These are phyloP conservation scores for Cutaneotrichosporon dermatis DNA, from an alignment of 1,284 basidiomycete genomes.

Conservation along the genomic window DNA sequence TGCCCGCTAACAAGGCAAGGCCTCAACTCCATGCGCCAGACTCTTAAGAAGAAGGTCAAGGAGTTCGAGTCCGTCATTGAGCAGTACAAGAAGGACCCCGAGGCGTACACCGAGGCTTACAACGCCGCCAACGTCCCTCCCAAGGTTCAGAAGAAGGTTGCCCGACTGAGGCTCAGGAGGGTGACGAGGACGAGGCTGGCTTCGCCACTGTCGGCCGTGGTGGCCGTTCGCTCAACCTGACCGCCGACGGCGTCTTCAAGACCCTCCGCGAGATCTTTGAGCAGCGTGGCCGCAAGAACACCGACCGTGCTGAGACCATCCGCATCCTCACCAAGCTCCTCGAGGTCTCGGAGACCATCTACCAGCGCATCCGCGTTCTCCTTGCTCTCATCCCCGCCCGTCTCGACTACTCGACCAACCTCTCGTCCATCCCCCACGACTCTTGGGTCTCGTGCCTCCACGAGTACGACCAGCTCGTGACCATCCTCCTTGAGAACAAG, in stretches of 20 bases:
- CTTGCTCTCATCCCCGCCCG: constrained; percentile 89
- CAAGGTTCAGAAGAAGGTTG: constrained; percentile 53
- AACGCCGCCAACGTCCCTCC: constrained; percentile 54
- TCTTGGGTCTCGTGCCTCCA: constrained; percentile 82
- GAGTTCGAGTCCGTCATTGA: constrained; percentile 81
- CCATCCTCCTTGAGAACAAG: constrained; percentile 60
- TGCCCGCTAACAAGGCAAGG: constrained; percentile 91
- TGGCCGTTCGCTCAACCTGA: constrained; percentile 77
- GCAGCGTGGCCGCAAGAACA: constrained; percentile 97
- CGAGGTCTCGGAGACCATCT: constrained; percentile 74
- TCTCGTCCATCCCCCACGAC: constrained; percentile 81
- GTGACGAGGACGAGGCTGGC: constrained; percentile 52
- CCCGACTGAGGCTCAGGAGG: constrained; percentile 32
- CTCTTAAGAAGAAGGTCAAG: constrained; percentile 84
- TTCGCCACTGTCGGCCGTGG: constrained; percentile 92
- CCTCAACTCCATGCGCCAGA: constrained; percentile 97
- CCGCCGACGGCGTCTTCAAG: constrained; percentile 88
- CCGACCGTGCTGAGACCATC: constrained; percentile 92
- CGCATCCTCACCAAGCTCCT: constrained; percentile 84
- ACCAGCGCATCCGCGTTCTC: constrained; percentile 91
- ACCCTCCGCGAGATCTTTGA: constrained; percentile 87
- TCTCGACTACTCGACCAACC: constrained; percentile 71
- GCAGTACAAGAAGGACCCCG: constrained; percentile 82
- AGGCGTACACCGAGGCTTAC: constrained; percentile 77
- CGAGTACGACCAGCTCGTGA: constrained; percentile 83